Percentiles rank a stretch among this genome's conserved stretches.
Evolutionary conservation across 495 filamentous ascomycete genomes (phyloP).

Genomic region (Monascus purpureus): DNA sequence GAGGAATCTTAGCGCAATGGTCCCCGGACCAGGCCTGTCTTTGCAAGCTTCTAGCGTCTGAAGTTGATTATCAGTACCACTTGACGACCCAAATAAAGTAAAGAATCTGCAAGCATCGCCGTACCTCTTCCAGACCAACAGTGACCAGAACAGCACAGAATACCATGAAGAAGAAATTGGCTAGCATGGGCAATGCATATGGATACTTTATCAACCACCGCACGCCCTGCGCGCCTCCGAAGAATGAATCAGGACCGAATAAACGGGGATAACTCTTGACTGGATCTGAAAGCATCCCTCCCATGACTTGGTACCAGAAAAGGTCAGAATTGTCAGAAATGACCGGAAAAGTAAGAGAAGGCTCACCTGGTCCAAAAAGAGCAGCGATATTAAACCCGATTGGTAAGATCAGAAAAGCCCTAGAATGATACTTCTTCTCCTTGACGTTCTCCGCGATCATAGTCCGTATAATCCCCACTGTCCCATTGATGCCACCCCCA

Average conservation of each 20-base stretch:
- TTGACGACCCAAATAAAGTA: not conserved
- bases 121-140: constrained; percentile 56
- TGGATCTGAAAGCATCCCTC: constrained; percentile 62
- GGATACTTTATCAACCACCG: constrained; percentile 54
- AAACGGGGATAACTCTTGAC: constrained; percentile 51
- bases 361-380: constrained; percentile 55
- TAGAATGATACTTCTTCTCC: constrained; percentile 55
- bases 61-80: constrained; percentile 1
- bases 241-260: constrained; percentile 43
- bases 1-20: constrained; percentile 17
- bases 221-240: constrained; percentile 40
- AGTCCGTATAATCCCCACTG: constrained; percentile 66
- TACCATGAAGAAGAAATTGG: constrained; percentile 53
- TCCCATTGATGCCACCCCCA: constrained; percentile 70
- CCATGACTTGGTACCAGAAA: constrained; percentile 42
- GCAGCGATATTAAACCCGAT: constrained; percentile 70
- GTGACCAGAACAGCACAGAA: constrained; percentile 41
- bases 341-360: not conserved
- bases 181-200: constrained; percentile 62
- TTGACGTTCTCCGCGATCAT: constrained; percentile 71
- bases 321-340: constrained; percentile 24
- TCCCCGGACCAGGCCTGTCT: constrained; percentile 28
- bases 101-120: too few species aligned
- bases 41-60: constrained; percentile 30
- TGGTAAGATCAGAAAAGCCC: constrained; percentile 55